Base-by-base conservation (phyloP, 78 protist genomes). In the Dictyostelium brefeldianum region DNA sequence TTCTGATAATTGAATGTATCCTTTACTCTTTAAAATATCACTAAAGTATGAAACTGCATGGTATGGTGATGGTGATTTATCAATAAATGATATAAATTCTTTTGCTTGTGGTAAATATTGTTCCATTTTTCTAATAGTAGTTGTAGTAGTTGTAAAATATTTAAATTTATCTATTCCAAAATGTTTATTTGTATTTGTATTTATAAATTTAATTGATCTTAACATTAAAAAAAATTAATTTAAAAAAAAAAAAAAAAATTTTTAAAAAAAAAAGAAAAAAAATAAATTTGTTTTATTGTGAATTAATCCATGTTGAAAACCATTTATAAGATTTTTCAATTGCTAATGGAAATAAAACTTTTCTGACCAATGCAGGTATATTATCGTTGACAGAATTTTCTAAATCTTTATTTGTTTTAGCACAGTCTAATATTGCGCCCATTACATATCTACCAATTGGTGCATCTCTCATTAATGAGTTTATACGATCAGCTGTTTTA, bases 1-100 rank as follows among this genome's bases (percentile, higher is more conserved):
- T 77, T 97, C 98, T n/a, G 77, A 78, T 22, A 97, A 70, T 43
- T 90, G 95, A 41, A 46, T 36, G 36, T 67, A 97, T 36, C 97
- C 97, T 36, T 78, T 75, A 12, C 50, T 59, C 29, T 78, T 70
- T 22, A 95, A 43, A 7, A 64, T 18, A 7, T 89, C 91, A 2
- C 54, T 41, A 29, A 85, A 50, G 10, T 46, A 57, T n/a, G 89
- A 48, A 48, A 91, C 96, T 9, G 96, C 94, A 48, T 96, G 97
- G 69, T 79, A 96, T 3, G 97, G 91, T 50, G 97, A 80, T 71
- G 96, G 97, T 67, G 95, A 47, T 36, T 69, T 53, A 81, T 91
- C 90, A 27, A 91, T 75, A 20, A 91, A 91, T 18, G 74, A 64
- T 11, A 69, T 73, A 81, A 91, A 81, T 14, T 91, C 77, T 20